Evolutionary conservation across 768 basidiomycete species (phyloP), one percentile per base, ranked within the genome.

Genomic region (Mycena vulgaris): DNA sequence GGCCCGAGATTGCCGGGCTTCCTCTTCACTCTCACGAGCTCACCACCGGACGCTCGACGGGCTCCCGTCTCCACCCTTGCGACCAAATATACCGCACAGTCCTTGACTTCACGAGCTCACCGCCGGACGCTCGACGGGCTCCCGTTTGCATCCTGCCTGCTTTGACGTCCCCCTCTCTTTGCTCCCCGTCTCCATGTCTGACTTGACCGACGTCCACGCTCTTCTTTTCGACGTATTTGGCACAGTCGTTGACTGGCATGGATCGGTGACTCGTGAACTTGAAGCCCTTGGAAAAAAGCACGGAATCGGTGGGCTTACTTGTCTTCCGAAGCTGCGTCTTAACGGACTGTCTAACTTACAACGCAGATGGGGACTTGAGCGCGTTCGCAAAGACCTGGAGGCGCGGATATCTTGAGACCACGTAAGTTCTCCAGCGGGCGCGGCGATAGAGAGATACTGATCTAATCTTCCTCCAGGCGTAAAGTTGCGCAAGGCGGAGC

Each of bases 321-420:
- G 16, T 19, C 49, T 60, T 30, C 62, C 16, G 23, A 16, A n/a
- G 3, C 27, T 49, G 48, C 27, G 4, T n/a, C 23, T 48, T 42
- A 8, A 49, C 9, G 19, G 23, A 31, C 3, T 23, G 7, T n/a
- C n/a, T n/a, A n/a, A n/a, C n/a, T n/a, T n/a, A n/a, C n/a, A n/a
- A n/a, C 23, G 45, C 16, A 75, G 78, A 76, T 21, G 67, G 72
- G 61, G 80, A 88, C 71, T 89, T 88, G 88, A 63, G 63, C 0
- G 82, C 79, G 17, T 90, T 92, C 72, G 86, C 89, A 0, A 75
- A 82, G 47, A 86, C 89, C 70, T 92, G 91, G 90, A 82, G 91
- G 57, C 75, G 73, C 2, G 87, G 86, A 0, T 92, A 92, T 72
- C 64, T 84, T 30, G 67, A 74, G 27, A 82, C 78, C 37, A 88